Evolutionary conservation across 441 rosid genomes (phyloP), one percentile per base, ranked within the genome.

Genomic region (Pelargonium myrrhifolium): DNA sequence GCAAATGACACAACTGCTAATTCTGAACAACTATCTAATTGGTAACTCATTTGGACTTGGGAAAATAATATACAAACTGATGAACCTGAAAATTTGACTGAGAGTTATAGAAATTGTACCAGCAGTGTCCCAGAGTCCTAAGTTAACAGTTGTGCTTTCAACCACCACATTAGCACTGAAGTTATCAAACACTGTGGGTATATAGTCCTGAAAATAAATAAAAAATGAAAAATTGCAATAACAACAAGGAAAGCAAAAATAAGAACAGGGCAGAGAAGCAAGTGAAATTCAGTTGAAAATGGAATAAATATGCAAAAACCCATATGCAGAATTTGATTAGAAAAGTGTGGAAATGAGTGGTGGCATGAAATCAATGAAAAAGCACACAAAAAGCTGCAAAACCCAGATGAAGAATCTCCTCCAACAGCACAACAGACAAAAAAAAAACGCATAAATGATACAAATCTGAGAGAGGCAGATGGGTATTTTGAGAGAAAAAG

Each of bases 121-220:
- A 82, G 97, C 99, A 56, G 99, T 94, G 55, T 94, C 99, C 99
- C 99, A 94, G 24, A 94, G 89, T 7, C 99, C 99, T 68, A 94
- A 80, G 77, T 91, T 94, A 22, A 91, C 96, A 71, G 94, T 89
- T 72, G 80, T 88, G 74, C 96, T 93, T 83, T 94, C 99, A 65
- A 85, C 89, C 17, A 85, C 84, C 68, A 94, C 96, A 77, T 91
- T 94, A 73, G 99, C 99, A 78, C 97, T 94, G 84, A 94, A 94
- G 81, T 94, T 91, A 78, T 94, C 97, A 59, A 94, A 94, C 61
- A 91, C 97, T 35, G 99, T 94, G 67, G 99, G 99, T 76, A 94
- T 82, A 65, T 94, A 94, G 78, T 94, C 99, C 99, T 91, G 91
- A 72, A 18, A 45, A 81, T 18, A 21, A 42, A 59, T n/a, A n/a